These are phyloP conservation scores for Clarireedia monteithiana DNA, from an alignment of 2,329 filamentous ascomycete species.

Conservation along the genomic window DNA sequence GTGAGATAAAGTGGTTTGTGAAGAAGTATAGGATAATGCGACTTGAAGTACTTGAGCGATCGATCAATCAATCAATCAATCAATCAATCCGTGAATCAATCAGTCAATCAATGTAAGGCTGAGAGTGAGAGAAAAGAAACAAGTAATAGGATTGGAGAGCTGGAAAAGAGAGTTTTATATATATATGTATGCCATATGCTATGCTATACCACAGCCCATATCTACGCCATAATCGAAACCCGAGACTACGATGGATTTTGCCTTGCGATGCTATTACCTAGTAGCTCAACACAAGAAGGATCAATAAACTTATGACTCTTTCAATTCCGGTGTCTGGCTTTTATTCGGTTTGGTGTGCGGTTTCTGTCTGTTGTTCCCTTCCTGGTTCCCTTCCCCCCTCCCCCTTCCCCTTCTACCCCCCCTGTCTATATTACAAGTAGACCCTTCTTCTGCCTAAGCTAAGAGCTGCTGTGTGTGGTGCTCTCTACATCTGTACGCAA, in stretches of 20 bases:
- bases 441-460: no score
- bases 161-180: background rate
- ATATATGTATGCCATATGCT: background rate
- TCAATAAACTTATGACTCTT: constrained; percentile 11
- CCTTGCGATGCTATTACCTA: background rate
- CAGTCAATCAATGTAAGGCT: background rate
- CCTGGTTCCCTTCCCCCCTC: background rate
- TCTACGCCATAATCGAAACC: no score
- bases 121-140: background rate
- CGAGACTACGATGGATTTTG: no score
- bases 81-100: no score
- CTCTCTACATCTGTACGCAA: no score
- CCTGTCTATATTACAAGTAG: no score
- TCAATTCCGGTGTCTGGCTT: background rate
- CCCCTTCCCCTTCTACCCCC: no score
- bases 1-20: background rate
- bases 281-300: constrained; percentile 3
- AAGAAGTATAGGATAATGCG: background rate
- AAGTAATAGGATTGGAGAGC: background rate
- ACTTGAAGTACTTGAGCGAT: constrained; percentile 1
- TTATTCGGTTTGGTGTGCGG: background rate
- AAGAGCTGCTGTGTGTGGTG: no score
- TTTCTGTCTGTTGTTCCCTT: background rate
- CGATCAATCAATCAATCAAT: background rate
- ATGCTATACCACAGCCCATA: no score